Evolutionary conservation across 768 basidiomycete genomes (phyloP).

Genomic region (Suillus clintonianus): DNA sequence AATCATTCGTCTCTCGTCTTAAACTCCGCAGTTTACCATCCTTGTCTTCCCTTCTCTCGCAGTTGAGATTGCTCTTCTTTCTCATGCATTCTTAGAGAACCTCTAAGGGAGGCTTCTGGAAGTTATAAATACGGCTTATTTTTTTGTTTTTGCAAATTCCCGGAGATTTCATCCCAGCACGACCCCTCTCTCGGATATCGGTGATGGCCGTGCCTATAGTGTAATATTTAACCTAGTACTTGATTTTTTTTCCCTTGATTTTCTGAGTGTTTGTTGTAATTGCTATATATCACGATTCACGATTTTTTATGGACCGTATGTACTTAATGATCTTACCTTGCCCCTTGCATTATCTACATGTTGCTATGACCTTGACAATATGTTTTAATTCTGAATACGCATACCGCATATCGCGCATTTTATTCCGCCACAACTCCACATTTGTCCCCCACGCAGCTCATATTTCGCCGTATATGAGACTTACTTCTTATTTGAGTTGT

Average conservation of each 20-base stretch:
- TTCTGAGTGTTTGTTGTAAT: slow-evolving; percentile 2
- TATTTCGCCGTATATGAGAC: background rate
- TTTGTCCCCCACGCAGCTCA: background rate
- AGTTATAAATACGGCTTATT: background rate
- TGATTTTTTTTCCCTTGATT: background rate
- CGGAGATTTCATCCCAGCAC: slow-evolving; percentile 5
- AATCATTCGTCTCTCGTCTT: background rate
- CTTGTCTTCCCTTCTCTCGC: slow-evolving; percentile 2
- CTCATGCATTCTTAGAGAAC: background rate
- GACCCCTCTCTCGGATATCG: slow-evolving; percentile 7
- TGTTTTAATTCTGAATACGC: too few species aligned
- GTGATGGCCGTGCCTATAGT: slow-evolving; percentile 7
- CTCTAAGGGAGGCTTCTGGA: background rate
- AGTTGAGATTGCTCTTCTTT: slow-evolving; percentile 10
- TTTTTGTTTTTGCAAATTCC: slow-evolving; percentile 7
- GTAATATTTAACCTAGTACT: slow-evolving; percentile 3
- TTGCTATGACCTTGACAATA: too few species aligned
- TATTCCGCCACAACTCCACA: background rate
- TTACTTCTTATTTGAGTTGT: background rate
- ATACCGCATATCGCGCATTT: background rate
- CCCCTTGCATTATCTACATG: background rate
- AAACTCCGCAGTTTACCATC: slow-evolving; percentile 9
- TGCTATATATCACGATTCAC: background rate
- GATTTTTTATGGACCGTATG: background rate
- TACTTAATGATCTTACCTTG: background rate